Percentiles rank a stretch among this genome's conserved stretches.
These are phyloP conservation scores for Coniochaeta sp. DNA, from an alignment of 2,329 filamentous ascomycete genomes.

Conservation along the genomic window DNA sequence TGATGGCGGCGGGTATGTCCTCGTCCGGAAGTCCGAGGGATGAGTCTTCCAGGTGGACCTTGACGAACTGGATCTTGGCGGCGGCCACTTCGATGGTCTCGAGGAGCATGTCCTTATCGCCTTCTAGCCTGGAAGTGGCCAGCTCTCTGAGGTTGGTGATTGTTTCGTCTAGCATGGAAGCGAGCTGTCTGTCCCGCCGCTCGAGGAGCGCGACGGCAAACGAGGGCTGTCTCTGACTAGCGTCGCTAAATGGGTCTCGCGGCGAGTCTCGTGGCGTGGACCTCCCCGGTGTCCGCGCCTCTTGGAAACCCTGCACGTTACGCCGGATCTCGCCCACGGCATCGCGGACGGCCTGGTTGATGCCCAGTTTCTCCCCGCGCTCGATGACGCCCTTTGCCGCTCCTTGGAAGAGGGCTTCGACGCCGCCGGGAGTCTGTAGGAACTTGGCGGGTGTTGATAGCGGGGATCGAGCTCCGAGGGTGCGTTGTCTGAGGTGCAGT, in stretches of 20 bases:
- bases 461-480: conserved; percentile 34
- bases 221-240: conserved; percentile 8
- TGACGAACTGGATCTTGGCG: conserved; percentile 60
- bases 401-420: conserved; percentile 68
- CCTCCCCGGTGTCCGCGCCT: conserved; percentile 35
- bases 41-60: conserved; percentile 52
- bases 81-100: conserved; percentile 52
- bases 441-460: conserved; percentile 40
- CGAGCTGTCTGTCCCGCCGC: conserved; percentile 58
- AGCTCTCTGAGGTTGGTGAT: conserved; percentile 56
- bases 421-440: conserved; percentile 46
- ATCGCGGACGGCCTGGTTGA: conserved; percentile 75
- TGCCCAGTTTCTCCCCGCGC: conserved; percentile 66
- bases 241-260: conserved; percentile 16
- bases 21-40: conserved; percentile 23
- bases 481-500: conserved; percentile 32
- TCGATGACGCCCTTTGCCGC: conserved; percentile 70
- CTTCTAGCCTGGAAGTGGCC: conserved; percentile 39
- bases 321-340: conserved; percentile 73
- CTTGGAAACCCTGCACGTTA: conserved; percentile 64
- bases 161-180: conserved; percentile 60
- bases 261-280: conserved; percentile 27
- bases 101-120: conserved; percentile 39
- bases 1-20: conserved; percentile 12
- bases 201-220: conserved; percentile 47